Evolutionary conservation across 768 basidiomycete genomes (phyloP), one percentile per base, ranked within the genome.

Genomic region (Pulveroboletus ravenelii): DNA sequence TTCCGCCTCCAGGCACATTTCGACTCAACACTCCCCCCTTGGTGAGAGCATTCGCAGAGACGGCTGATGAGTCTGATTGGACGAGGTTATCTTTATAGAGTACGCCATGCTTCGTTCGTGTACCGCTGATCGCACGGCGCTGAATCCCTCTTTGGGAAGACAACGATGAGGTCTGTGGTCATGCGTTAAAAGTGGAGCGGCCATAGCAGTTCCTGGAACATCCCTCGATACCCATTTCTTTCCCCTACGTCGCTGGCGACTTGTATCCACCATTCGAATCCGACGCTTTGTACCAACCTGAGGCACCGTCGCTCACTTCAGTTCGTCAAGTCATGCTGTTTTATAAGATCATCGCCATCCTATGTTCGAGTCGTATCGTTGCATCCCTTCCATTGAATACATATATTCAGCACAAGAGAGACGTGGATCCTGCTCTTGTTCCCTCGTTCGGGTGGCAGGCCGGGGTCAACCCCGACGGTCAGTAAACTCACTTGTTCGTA

Each of bases 391-490:
- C 64, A 14, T 46, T 65, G 32, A 51, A 50, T n/a, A 18, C 30
- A n/a, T 27, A 40, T 27, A 10, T 41, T 18, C 48, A 47, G 14
- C 45, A 36, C n/a, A 65, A 65, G 59, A 73, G 80, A 42, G 77
- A 74, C 51, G 78, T 85, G 14, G 65, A 80, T 60, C 67, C 76
- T n/a, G 59, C 69, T 3, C 73, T 84, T 14, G 78, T 84, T 20
- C 85, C 85, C 5, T 63, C 78, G 18, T 80, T 87, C 44, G 85
- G 82, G n/a, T 71, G 76, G 56, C 47, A 62, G 38, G 56, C 83
- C 3, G 82, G 81, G 14, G 37, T 77, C 8, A 85, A 85, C 60
- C 84, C 85, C 12, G 80, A 79, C 29, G 82, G 81, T 58, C 69
- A 72, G 55, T 72, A 72, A 12, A 27, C 14, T 34, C 34, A 31